Conservation (phyloP, 106 monocot genomes). For the Vanilla planifolia region DNA sequence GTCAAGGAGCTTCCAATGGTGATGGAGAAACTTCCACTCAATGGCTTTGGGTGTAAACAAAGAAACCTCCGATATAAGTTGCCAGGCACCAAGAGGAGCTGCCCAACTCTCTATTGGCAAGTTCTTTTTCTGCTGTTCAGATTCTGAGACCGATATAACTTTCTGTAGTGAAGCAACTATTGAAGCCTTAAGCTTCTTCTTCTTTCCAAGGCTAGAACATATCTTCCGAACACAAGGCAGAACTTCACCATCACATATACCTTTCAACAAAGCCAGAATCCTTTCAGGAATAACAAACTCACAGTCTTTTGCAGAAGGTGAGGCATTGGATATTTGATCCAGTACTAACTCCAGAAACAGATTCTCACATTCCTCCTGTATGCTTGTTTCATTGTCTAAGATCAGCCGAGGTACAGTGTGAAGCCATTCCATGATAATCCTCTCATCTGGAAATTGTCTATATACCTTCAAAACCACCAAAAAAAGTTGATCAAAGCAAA, state of each 20-base stretch:
- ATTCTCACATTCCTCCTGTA: constrained; percentile 94
- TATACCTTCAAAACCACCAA: constrained; percentile 41
- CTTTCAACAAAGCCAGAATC: constrained; percentile 48
- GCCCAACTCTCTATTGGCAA: constrained; percentile 71
- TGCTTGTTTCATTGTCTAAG: constrained; percentile 80
- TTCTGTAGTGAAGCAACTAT: constrained; percentile 66
- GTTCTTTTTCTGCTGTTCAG: constrained; percentile 45
- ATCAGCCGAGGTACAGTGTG: constrained; percentile 73
- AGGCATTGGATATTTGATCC: constrained; percentile 50
- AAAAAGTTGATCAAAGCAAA: neutral
- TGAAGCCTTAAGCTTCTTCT: constrained; percentile 63
- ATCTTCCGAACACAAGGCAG: constrained; percentile 74
- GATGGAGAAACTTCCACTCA: constrained; percentile 85
- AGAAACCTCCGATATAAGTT: constrained; percentile 84
- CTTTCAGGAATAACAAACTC: constrained; percentile 51
- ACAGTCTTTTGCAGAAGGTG: constrained; percentile 22
- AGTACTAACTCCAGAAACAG: constrained; percentile 92
- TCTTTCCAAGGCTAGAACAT: constrained; percentile 87
- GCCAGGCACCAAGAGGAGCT: constrained; percentile 86
- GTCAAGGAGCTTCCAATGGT: constrained; percentile 93
- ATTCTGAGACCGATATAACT: constrained; percentile 74
- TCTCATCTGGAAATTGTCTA: constrained; percentile 56
- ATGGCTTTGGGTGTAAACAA: constrained; percentile 63
- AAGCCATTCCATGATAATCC: constrained; percentile 75
- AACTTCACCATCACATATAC: constrained; percentile 66